Percentiles rank a stretch among this genome's conserved stretches.
These are phyloP conservation scores for Rhodotorula sp. DNA, from an alignment of 1,284 basidiomycete species.

Conservation along the genomic window DNA sequence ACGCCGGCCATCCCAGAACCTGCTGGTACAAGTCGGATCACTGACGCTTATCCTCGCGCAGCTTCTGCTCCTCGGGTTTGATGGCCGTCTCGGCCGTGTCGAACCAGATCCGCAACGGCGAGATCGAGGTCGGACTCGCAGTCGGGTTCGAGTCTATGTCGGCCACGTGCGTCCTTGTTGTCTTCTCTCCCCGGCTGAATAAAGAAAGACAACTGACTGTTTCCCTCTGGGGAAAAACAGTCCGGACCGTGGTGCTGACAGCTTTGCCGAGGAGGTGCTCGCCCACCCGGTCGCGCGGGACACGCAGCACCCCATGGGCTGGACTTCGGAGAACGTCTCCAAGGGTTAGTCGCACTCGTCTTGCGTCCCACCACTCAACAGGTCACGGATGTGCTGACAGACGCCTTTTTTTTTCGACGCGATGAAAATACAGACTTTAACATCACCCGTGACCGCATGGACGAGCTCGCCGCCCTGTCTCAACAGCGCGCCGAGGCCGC, in stretches of 20 bases:
- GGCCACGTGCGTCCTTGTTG: slow-evolving; percentile 37
- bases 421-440: slow-evolving; percentile 58
- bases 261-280: slow-evolving; percentile 61
- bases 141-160: slow-evolving; percentile 79
- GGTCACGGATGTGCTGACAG: too few species aligned
- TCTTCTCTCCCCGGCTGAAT: too few species aligned
- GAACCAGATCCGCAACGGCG: slow-evolving; percentile 74
- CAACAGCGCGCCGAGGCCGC: slow-evolving; percentile 70
- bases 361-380: too few species aligned
- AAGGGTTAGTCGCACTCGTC: slow-evolving; percentile 39
- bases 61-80: slow-evolving; percentile 47
- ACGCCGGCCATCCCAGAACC: neutral
- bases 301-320: slow-evolving; percentile 72
- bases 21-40: neutral
- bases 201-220: neutral
- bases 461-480: slow-evolving; percentile 73
- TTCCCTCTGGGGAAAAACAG: neutral
- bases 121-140: slow-evolving; percentile 81
- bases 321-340: slow-evolving; percentile 62
- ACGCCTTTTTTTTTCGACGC: neutral
- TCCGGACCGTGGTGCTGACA: slow-evolving; percentile 55
- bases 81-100: slow-evolving; percentile 60
- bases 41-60: slow-evolving; percentile 58
- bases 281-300: slow-evolving; percentile 59
- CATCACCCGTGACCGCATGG: slow-evolving; percentile 78